These are phyloP conservation scores for Trichoderma sp. DNA, from an alignment of 2,329 filamentous ascomycete genomes.

Conservation along the genomic window DNA sequence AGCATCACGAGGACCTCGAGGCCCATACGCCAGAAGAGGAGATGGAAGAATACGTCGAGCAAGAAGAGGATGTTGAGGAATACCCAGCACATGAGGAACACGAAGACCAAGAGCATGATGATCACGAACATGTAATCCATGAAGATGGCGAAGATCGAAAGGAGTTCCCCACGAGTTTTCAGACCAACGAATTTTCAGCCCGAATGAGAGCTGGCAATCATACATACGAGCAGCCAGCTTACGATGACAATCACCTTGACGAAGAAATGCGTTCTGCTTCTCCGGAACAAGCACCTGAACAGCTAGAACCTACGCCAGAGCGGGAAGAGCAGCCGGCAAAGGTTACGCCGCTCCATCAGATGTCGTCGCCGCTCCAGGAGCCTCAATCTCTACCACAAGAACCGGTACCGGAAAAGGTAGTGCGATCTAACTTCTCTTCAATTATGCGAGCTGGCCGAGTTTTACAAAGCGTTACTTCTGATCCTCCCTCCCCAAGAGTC, in stretches of 20 bases:
- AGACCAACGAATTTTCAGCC: neutral
- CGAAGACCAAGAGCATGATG: neutral
- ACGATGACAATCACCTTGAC: conserved; percentile 18
- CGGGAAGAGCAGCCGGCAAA: conserved; percentile 34
- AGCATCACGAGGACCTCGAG: neutral
- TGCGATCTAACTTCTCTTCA: conserved; percentile 56
- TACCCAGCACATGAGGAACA: conserved; percentile 25
- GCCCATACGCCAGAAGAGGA: conserved; percentile 22
- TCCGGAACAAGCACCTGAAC: conserved; percentile 18
- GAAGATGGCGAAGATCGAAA: neutral
- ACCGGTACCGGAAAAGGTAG: conserved; percentile 36
- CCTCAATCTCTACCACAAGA: conserved; percentile 41
- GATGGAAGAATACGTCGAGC: conserved; percentile 20
- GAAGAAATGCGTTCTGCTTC: conserved; percentile 30
- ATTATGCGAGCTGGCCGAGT: conserved; percentile 62
- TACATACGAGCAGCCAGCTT: neutral
- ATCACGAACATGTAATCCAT: neutral
- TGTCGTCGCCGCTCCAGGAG: conserved; percentile 45
- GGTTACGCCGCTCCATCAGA: conserved; percentile 44
- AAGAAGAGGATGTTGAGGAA: neutral
- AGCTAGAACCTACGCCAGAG: conserved; percentile 24
- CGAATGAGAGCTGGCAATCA: neutral
- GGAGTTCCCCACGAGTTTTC: neutral
- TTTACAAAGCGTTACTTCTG: conserved; percentile 62
- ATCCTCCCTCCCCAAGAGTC: conserved; percentile 59